Evolutionary conservation across 257 asterid genomes (phyloP), one percentile per base, ranked within the genome.

Genomic region (Euphrasia confusa): DNA sequence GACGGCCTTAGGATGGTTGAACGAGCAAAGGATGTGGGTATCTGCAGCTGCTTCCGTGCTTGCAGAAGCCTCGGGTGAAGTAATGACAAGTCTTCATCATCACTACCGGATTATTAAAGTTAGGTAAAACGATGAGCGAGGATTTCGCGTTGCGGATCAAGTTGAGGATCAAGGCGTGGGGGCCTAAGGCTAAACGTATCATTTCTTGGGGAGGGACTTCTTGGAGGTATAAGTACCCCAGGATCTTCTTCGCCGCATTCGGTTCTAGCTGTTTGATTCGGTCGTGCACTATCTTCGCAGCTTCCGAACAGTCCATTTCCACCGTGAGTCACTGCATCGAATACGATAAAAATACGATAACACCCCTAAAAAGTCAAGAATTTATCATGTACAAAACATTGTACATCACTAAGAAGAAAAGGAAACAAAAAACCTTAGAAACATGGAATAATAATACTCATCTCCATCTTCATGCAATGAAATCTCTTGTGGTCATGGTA

Each of bases 11-110:
- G 94, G 92, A 30, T 89, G 89, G 94, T 89, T 89, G 95, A 89
- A 86, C 49, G 91, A 86, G 60, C 89, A 83, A 71, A 72, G 95
- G 60, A 86, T 86, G 3, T 89, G 97, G 97, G 80, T 86, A 84
- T 76, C 83, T 78, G 71, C 93, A 84, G 42, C 66, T 82, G 60
- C 74, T 71, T 28, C 89, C 93, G 65, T 82, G 88, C 77, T 79
- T 84, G 64, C 93, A 84, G 37, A 74, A 78, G 13, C 93, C 93
- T 62, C 73, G 76, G 68, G 67, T 84, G 74, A 82, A 84, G 70
- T 82, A 84, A 45, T 78, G 93, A 67, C 93, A 84, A 45, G 75
- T 69, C 72, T 84, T 84, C 32, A 21, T 21, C 24, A 21, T 21
- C 24, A 21, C 24, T 21, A 79, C 69, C 0, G 83, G 80, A 44